Percentiles rank a stretch among this genome's conserved stretches.
Evolutionary conservation across 805 yeast genomes (phyloP).

Genomic region (Myxozyma vanderwaltii): DNA sequence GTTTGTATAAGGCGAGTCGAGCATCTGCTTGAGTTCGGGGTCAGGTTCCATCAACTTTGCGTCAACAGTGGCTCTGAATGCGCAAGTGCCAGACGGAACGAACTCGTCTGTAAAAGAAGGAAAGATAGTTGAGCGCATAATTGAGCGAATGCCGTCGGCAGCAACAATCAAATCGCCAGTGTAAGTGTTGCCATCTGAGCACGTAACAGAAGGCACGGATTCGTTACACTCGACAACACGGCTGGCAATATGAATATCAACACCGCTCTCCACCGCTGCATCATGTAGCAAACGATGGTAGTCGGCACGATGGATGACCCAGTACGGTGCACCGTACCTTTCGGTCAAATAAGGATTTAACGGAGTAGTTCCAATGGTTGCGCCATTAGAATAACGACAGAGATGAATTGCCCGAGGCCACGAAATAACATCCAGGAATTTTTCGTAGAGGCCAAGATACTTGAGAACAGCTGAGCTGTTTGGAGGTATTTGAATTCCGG

Average conservation of each 20-base stretch:
- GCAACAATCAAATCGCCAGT: slow-evolving; percentile 21
- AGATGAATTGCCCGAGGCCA: no score
- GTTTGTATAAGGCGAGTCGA: slow-evolving; percentile 11
- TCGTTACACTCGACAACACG: background rate
- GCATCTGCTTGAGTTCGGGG: slow-evolving; percentile 11
- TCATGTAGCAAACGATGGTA: slow-evolving; percentile 5
- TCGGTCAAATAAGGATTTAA: no score
- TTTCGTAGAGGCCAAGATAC: no score
- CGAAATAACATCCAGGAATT: no score
- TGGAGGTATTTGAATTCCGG: no score
- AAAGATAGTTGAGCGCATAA: background rate
- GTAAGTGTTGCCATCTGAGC: background rate
- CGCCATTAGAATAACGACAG: no score
- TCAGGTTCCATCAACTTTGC: background rate
- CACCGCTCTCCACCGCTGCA: slow-evolving; percentile 3
- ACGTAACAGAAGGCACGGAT: background rate
- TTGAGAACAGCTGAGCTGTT: no score
- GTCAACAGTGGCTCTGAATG: slow-evolving; percentile 11
- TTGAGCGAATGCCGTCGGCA: slow-evolving; percentile 20
- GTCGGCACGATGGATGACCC: slow-evolving; percentile 14
- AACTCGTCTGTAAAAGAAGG: slow-evolving; percentile 3
- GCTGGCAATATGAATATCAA: slow-evolving; percentile 1
- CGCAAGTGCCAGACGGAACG: slow-evolving; percentile 7
- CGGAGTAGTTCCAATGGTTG: no score
- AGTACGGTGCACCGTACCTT: slow-evolving; percentile 10